Conservation (phyloP, 108 stramenopile genomes). For the Cyclostephanos tholiformis region DNA sequence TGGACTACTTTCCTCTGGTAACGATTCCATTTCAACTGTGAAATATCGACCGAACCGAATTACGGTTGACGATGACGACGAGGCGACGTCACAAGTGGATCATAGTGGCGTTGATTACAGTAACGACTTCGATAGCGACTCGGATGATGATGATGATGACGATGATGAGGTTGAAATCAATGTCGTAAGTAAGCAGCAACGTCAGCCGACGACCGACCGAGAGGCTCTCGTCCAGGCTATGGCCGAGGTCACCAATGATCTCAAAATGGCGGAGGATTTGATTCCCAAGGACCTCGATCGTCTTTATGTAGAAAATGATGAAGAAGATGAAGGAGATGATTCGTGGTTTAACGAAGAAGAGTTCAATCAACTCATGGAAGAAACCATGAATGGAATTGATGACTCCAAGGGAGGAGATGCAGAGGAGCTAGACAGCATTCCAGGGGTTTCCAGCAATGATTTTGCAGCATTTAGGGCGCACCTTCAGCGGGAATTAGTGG, state of each 20-base stretch:
- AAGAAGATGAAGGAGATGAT: conserved; percentile 33
- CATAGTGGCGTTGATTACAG: not conserved
- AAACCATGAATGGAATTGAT: conserved; percentile 53
- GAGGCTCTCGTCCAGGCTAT: conserved; percentile 20
- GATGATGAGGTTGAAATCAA: conserved; percentile 4
- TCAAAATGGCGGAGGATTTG: conserved; percentile 19
- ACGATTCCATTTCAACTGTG: conserved; percentile 9
- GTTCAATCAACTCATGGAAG: conserved; percentile 58
- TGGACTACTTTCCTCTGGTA: conserved; percentile 3
- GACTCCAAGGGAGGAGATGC: conserved; percentile 36
- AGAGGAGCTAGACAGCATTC: conserved; percentile 41
- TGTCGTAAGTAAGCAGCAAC: not conserved
- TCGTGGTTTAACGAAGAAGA: conserved; percentile 56
- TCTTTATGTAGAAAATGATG: conserved; percentile 8
- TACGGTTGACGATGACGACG: not conserved
- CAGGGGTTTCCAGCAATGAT: conserved; percentile 38
- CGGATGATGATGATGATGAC: conserved; percentile 33
- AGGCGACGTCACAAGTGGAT: not conserved
- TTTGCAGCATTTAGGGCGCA: conserved; percentile 39
- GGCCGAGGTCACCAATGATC: conserved; percentile 24
- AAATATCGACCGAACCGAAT: not conserved
- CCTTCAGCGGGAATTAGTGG: conserved; percentile 32
- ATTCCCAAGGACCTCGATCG: conserved; percentile 13
- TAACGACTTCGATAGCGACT: conserved; percentile 28
- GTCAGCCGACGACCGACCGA: conserved; percentile 1